Percentiles rank a stretch among this genome's conserved stretches.
Conservation (phyloP, 768 basidiomycete genomes). For the Boletus barrowsii region DNA sequence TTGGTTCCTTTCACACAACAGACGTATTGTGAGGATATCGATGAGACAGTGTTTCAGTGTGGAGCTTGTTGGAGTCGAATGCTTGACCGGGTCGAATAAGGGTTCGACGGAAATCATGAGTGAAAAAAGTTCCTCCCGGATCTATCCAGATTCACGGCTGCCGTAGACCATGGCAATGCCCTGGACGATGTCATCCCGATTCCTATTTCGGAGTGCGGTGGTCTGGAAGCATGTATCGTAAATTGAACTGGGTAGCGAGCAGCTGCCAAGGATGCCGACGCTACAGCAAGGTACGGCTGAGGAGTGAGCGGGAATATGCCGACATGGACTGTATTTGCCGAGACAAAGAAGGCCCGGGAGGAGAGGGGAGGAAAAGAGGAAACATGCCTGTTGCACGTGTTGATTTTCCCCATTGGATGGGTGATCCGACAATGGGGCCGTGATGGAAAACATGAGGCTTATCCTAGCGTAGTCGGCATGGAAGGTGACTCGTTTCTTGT, state of each 20-base stretch:
- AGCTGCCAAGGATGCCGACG: conserved; percentile 11
- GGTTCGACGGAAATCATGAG: not conserved
- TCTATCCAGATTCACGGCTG: no score
- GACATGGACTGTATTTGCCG: conserved; percentile 3
- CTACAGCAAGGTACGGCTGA: not conserved
- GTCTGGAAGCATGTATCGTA: not conserved
- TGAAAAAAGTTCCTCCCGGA: not conserved
- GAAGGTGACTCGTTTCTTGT: not conserved
- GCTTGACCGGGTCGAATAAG: no score
- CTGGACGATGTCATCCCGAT: not conserved
- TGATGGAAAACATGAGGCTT: conserved; percentile 19
- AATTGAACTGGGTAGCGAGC: not conserved
- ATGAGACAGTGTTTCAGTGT: conserved; percentile 7
- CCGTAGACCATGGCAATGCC: no score
- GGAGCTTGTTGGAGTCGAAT: not conserved
- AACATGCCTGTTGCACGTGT: conserved; percentile 26
- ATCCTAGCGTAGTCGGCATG: conserved; percentile 5
- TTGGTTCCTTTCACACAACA: conserved; percentile 10
- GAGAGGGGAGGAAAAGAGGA: conserved; percentile 17
- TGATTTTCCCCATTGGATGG: conserved; percentile 15
- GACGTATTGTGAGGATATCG: not conserved
- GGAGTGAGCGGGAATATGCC: conserved; percentile 13
- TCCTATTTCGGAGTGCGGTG: not conserved
- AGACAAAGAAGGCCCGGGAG: conserved; percentile 1
- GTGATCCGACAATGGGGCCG: conserved; percentile 18